These are phyloP conservation scores for Vigna nakashimae DNA, from an alignment of 306 rosid species.

Conservation along the genomic window DNA sequence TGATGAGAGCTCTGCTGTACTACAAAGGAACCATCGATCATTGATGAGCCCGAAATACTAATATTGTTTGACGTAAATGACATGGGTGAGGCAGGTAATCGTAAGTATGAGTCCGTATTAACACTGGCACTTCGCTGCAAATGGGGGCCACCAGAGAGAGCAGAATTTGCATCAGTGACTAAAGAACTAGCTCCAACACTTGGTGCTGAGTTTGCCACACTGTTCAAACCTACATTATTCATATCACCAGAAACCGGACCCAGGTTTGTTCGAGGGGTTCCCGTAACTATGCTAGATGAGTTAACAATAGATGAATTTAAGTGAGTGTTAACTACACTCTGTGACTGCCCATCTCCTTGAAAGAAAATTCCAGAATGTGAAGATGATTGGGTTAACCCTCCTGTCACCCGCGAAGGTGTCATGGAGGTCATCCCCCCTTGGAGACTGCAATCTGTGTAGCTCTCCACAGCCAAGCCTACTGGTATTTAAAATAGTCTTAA, in stretches of 20 bases:
- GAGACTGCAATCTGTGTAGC: conserved; percentile 77
- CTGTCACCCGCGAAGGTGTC: conserved; percentile 94
- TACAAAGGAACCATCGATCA: conserved; percentile 87
- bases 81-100: conserved; percentile 93
- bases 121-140: conserved; percentile 97
- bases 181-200: conserved; percentile 97
- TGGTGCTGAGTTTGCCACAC: conserved; percentile 91
- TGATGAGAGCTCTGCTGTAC: conserved; percentile 89
- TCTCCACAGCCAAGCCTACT: conserved; percentile 80
- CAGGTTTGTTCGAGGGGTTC: conserved; percentile 78
- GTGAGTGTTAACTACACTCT: conserved; percentile 80
- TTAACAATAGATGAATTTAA: conserved; percentile 86
- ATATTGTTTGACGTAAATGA: conserved; percentile 94
- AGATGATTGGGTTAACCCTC: conserved; percentile 92
- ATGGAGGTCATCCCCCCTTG: conserved; percentile 79
- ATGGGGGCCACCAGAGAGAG: conserved; percentile 92
- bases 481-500: conserved; percentile 32
- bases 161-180: conserved; percentile 99
- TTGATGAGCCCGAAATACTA: conserved; percentile 89
- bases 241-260: conserved; percentile 92
- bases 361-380: conserved; percentile 96
- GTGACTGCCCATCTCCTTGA: conserved; percentile 94
- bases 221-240: conserved; percentile 75
- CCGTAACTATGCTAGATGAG: conserved; percentile 77
- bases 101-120: conserved; percentile 82